Base-by-base conservation (phyloP, 2,329 filamentous ascomycete genomes). In the Immersiporthe knoxdaviesiana region DNA sequence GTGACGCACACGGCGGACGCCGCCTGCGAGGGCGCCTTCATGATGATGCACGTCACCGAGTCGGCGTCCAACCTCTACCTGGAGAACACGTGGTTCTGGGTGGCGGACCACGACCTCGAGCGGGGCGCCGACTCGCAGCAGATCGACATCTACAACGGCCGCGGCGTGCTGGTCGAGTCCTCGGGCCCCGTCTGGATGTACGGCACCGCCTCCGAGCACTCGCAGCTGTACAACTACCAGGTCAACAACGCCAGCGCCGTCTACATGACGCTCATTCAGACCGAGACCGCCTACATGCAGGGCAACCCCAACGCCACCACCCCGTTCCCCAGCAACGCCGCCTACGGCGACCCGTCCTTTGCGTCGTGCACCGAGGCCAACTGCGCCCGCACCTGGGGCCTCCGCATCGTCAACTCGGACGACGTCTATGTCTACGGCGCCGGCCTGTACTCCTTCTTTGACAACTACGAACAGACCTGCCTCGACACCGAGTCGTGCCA, bases 61-160 rank as follows among this genome's bases (percentile, higher is more conserved):
- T 77, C 83, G 44, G 85, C 87, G 65, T 91, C 88, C 59, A 73
- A 72, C 74, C 88, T 88, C 60, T 97, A 97, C 81, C 83, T 97
- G 59, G 94, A 97, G 83, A 97, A 97, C 82, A 89, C 85, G 61
- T 97, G 93, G 92, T 90, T 92, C 79, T 97, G 94, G 93, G 91
- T 93, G 61, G 89, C 94, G 2, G 94, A 97, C 78, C 94, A 97
- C 83, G 92, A 97, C 77, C 90, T 97, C 32, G 94, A 97, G 78
- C 85, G 89, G 16, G 72, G 80, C 11, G 90, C 91, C 75, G 88
- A 91, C 77, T 74, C 75, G 64, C 73, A 70, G 32, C 92, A 96
- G 79, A 91, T 96, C 78, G 90, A 92, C 81, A 89, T 97, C 76
- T 97, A 91, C 87, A 97, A 92, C 78, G 93, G 93, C 62, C 92